Evolutionary conservation across 495 filamentous ascomycete genomes (phyloP).

Genomic region (Hypoxylon cercidicola): DNA sequence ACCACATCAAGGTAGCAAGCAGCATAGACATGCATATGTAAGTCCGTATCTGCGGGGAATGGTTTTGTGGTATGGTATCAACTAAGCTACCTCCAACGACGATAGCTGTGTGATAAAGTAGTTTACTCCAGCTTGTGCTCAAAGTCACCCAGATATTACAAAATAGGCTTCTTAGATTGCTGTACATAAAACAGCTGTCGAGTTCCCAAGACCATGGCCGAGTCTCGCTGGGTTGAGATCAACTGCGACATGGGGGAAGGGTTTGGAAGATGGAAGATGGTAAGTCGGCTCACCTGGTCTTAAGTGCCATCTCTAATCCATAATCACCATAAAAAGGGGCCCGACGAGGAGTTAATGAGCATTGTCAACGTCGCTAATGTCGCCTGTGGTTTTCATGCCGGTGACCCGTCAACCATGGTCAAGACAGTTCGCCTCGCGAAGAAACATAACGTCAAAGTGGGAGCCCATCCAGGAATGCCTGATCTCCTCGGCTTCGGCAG

Average conservation of each 20-base stretch:
- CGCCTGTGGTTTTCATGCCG: conserved; percentile 68
- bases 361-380: conserved; percentile 71
- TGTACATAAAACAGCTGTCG: too few species aligned
- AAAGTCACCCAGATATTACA: too few species aligned
- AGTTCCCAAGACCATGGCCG: conserved; percentile 31
- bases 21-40: too few species aligned
- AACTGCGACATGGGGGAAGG: conserved; percentile 50
- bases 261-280: conserved; percentile 46
- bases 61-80: too few species aligned
- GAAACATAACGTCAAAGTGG: conserved; percentile 61
- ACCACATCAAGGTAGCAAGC: too few species aligned
- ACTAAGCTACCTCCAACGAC: too few species aligned
- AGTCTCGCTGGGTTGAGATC: conserved; percentile 36
- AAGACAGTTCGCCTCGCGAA: conserved; percentile 67
- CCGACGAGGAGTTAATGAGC: conserved; percentile 68
- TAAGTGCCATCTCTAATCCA: neutral
- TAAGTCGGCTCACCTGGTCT: neutral
- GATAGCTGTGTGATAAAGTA: too few species aligned
- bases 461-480: conserved; percentile 70
- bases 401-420: conserved; percentile 69
- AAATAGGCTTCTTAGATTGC: too few species aligned
- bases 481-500: conserved; percentile 72
- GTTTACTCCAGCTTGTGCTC: too few species aligned
- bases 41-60: too few species aligned
- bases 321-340: conserved; percentile 45